Evolutionary conservation across 352 stramenopile species (phyloP), one percentile per base, ranked within the genome.

Genomic region (Globisporangium middletonii): DNA sequence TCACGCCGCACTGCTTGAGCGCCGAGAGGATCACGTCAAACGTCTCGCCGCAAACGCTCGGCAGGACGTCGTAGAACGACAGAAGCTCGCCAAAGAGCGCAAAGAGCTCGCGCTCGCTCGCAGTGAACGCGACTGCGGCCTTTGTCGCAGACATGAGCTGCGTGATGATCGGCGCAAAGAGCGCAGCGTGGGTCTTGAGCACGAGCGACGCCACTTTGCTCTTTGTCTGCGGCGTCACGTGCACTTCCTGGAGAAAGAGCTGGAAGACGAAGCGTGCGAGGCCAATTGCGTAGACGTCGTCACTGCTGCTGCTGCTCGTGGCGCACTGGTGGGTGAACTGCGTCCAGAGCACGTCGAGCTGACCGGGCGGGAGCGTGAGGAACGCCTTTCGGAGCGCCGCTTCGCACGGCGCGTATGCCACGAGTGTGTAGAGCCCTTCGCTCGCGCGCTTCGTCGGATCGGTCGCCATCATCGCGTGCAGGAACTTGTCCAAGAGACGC

Each of bases 201-300:
- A 88, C 69, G 37, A 90, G 66, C 3, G 63, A 54, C 19, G 74
- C 53, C 8, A 95, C 63, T 58, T 88, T 91, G 1, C 51, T 60
- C 23, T 80, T 83, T 53, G 86, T 90, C 59, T 91, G 73, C 38
- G 81, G 78, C 27, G 78, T 84, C 53, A 92, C 83, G 49, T 93
- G 79, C 53, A 95, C 71, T 64, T 95, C 83, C 56, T 93, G 79
- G 1, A 89, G 53, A 30, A 92, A 95, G 19, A 76, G 67, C 49
- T 82, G 77, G 58, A 92, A 88, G 6, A 94, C 52, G n/a, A 86
- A 73, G 6, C 86, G 86, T 26, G 77, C 77, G 56, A 92, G 60
- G 1, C 68, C 65, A 30, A 92, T 63, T 53, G 59, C 64, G 42
- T 53, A 64, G 0, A 52, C 37, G 6, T 62, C 41, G 13, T 44